Evolutionary conservation across 106 monocot species (phyloP).

Genomic region (Phalaenopsis equestris): DNA sequence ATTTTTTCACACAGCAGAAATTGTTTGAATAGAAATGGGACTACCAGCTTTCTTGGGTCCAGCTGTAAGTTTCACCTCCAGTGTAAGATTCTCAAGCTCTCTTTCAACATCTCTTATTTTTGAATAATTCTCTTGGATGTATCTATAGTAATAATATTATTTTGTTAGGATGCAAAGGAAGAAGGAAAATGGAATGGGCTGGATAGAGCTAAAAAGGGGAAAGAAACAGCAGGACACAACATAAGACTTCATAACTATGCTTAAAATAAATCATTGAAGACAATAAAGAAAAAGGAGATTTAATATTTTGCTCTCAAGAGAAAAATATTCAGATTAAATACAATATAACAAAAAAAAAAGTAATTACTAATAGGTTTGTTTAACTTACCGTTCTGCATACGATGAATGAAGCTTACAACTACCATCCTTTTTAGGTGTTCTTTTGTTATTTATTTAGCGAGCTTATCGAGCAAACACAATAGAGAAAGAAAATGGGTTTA

Average conservation of each 20-base stretch:
- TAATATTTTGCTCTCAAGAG: neutral
- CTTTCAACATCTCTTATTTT: constrained; percentile 95
- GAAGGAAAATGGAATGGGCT: neutral
- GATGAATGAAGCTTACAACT: neutral
- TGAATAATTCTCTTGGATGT: constrained; percentile 95
- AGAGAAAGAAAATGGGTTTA: neutral
- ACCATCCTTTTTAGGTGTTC: neutral
- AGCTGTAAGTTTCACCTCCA: constrained; percentile 95
- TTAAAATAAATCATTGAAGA: neutral
- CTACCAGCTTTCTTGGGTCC: constrained; percentile 96
- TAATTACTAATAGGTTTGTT: neutral
- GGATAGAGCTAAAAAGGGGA: neutral
- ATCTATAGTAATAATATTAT: constrained; percentile 33
- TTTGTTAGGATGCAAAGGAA: neutral
- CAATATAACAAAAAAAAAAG: neutral
- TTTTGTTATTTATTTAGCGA: neutral
- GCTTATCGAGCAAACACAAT: neutral
- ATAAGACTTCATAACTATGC: neutral
- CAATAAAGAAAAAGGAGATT: neutral
- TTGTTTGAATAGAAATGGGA: neutral
- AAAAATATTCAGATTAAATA: neutral
- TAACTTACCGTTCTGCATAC: neutral
- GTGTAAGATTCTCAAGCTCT: constrained; percentile 73
- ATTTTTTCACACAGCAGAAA: neutral
- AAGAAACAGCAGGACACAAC: neutral